phyloP scores from a whole-genome alignment of 345 rosid genomes.

The Aquilaria yunnanensis region DNA sequence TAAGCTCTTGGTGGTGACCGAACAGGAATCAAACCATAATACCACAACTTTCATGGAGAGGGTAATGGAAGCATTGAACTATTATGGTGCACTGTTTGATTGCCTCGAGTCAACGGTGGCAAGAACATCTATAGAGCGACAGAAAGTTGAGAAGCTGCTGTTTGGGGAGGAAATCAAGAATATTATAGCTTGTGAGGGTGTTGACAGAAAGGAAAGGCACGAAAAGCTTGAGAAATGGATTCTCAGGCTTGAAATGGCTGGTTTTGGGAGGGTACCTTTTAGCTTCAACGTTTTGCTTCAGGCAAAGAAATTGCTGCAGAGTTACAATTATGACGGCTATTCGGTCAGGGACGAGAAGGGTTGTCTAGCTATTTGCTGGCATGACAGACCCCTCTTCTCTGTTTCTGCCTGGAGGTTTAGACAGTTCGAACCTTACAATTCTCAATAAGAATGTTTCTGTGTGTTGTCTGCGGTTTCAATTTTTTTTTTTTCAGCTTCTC shows the following conservation, averaged over 20 bases:
- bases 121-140: conserved; percentile 46
- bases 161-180: conserved; percentile 73
- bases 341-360: conserved; percentile 62
- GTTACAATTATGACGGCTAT: conserved; percentile 52
- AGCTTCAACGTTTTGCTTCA: conserved; percentile 61
- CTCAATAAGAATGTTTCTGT: neutral
- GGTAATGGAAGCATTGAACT: conserved; percentile 50
- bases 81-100: conserved; percentile 60
- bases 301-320: conserved; percentile 46
- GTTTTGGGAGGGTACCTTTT: conserved; percentile 53
- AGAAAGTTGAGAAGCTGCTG: conserved; percentile 62
- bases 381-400: conserved; percentile 50
- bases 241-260: conserved; percentile 50
- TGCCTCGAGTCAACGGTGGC: conserved; percentile 59
- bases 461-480: neutral
- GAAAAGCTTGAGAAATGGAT: conserved; percentile 73
- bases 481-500: conserved; percentile 4
- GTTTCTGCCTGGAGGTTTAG: conserved; percentile 63
- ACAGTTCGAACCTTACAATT: conserved; percentile 20
- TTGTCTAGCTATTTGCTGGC: conserved; percentile 55
- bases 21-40: conserved; percentile 66
- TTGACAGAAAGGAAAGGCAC: conserved; percentile 59
- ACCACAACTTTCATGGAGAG: conserved; percentile 47
- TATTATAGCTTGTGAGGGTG: conserved; percentile 64
- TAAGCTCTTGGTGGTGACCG: conserved; percentile 54